A percentile compares a stretch with the other conserved stretches of the same genome.
phyloP scores from a whole-genome alignment of 2,329 filamentous ascomycete species.

The Hawksworthiomyces lignivorus region DNA sequence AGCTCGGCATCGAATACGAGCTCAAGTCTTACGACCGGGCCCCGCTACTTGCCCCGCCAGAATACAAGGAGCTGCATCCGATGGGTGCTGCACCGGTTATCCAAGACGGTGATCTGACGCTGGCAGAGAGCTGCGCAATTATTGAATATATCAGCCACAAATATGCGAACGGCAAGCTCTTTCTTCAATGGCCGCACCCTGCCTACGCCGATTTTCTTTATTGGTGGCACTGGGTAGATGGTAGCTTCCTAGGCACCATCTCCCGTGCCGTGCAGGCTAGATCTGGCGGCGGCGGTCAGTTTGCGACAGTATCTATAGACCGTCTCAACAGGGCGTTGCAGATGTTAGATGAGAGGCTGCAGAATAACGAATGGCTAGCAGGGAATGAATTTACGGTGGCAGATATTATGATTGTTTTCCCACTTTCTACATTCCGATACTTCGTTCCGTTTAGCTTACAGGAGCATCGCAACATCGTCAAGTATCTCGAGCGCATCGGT shows the following conservation, averaged over 20 bases:
- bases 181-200: conserved; percentile 34
- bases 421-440: conserved; percentile 52
- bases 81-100: conserved; percentile 53
- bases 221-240: conserved; percentile 55
- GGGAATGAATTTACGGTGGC: conserved; percentile 56
- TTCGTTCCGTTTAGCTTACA: conserved; percentile 38
- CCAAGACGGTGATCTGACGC: conserved; percentile 43
- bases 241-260: conserved; percentile 33
- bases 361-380: conserved; percentile 44
- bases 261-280: conserved; percentile 25
- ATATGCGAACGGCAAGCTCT: conserved; percentile 42
- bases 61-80: conserved; percentile 37
- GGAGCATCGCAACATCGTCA: conserved; percentile 34
- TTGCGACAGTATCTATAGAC: conserved; percentile 10
- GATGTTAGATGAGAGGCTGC: conserved; percentile 42
- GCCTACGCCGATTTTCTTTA: conserved; percentile 55
- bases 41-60: conserved; percentile 25
- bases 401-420: conserved; percentile 56
- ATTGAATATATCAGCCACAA: conserved; percentile 54
- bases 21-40: conserved; percentile 23
- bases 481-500: conserved; percentile 37
- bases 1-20: conserved; percentile 48
- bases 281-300: conserved; percentile 11
- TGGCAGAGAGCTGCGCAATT: conserved; percentile 54
- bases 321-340: conserved; percentile 31